Evolutionary conservation across 2,329 filamentous ascomycete species (phyloP).

Genomic region (Emmonsiellopsis sp.): DNA sequence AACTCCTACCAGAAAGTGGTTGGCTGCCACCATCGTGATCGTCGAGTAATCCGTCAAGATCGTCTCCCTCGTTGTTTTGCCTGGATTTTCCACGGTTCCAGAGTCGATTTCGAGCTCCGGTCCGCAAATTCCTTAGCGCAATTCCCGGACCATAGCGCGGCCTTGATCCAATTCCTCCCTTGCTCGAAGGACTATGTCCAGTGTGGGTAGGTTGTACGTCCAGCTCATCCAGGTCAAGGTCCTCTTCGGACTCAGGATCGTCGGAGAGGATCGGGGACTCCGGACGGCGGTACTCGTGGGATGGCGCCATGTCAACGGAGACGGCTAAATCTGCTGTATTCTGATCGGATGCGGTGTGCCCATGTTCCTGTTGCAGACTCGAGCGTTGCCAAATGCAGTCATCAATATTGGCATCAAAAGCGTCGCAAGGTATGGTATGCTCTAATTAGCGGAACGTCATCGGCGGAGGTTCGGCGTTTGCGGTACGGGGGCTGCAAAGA

Average conservation of each 20-base stretch:
- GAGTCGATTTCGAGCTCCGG: slow-evolving; percentile 36
- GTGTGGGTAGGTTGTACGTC: slow-evolving; percentile 26
- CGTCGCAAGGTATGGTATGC: background rate
- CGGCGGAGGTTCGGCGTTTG: background rate
- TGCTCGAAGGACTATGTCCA: slow-evolving; percentile 10
- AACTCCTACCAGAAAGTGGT: slow-evolving; percentile 52
- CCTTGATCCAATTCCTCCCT: slow-evolving; percentile 11
- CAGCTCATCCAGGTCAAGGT: slow-evolving; percentile 38
- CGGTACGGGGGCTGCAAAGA: background rate
- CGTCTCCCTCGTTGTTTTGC: slow-evolving; percentile 48
- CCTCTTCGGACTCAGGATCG: slow-evolving; percentile 25
- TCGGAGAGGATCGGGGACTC: slow-evolving; percentile 22
- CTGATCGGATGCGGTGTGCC: background rate
- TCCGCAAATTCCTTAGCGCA: slow-evolving; percentile 41
- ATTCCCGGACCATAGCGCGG: slow-evolving; percentile 29
- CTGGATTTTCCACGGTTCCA: slow-evolving; percentile 19
- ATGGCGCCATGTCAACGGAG: slow-evolving; percentile 24
- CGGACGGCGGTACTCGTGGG: slow-evolving; percentile 27
- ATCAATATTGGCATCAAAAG: background rate
- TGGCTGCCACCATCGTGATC: slow-evolving; percentile 48
- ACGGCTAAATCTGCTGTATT: background rate
- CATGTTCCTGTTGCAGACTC: background rate
- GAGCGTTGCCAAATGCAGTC: background rate
- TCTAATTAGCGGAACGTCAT: background rate
- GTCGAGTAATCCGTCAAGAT: slow-evolving; percentile 57